These are phyloP conservation scores for Stellera chamaejasme DNA, from an alignment of 345 rosid genomes.

Conservation along the genomic window DNA sequence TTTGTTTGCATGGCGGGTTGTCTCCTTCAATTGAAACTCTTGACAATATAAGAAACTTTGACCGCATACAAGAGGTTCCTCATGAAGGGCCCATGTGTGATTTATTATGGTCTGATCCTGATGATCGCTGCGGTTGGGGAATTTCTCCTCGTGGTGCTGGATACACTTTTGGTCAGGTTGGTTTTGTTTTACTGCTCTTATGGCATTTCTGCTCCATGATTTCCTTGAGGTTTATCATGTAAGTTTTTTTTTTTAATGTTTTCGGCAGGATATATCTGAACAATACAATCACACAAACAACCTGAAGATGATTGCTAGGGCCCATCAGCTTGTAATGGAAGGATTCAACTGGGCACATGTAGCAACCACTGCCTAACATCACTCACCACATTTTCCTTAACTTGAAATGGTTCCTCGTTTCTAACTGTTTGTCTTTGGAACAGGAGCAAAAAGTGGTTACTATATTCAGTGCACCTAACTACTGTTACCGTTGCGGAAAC, in stretches of 20 bases:
- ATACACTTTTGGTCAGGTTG: conserved; percentile 95
- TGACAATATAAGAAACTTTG: conserved; percentile 88
- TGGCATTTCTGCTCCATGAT: not conserved
- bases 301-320: conserved; percentile 90
- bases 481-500: conserved; percentile 98
- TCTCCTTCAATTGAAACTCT: conserved; percentile 98
- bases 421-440: conserved; percentile 13
- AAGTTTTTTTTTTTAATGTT: conserved; percentile 5
- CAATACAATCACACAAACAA: conserved; percentile 88
- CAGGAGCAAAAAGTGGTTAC: conserved; percentile 99
- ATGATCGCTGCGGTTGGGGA: conserved; percentile 98
- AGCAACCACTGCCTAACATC: conserved; percentile 12
- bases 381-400: not conserved
- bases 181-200: not conserved
- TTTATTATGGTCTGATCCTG: conserved; percentile 98
- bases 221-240: conserved; percentile 9
- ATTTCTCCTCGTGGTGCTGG: conserved; percentile 99
- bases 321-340: conserved; percentile 98
- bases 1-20: conserved; percentile 97
- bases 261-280: conserved; percentile 81
- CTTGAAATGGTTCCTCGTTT: conserved; percentile 1
- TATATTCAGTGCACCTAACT: conserved; percentile 95
- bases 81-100: conserved; percentile 99
- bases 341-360: conserved; percentile 99
- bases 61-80: conserved; percentile 96